Evolutionary conservation across 108 stramenopile genomes (phyloP).

Genomic region (Cyclotella kingstonii): DNA sequence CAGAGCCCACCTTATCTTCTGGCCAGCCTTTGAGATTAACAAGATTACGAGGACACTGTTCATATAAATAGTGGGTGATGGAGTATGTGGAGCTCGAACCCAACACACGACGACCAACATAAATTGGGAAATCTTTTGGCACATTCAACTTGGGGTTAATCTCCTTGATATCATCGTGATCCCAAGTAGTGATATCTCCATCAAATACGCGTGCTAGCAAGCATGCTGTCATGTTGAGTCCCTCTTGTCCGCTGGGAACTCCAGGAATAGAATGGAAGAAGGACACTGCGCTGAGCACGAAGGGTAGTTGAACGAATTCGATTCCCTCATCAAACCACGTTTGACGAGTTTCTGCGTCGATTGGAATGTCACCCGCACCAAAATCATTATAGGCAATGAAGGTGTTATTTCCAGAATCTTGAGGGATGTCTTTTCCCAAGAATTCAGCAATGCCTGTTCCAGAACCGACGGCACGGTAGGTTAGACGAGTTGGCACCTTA

Average conservation of each 20-base stretch:
- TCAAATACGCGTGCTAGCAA: slow-evolving; percentile 71
- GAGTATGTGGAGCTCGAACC: slow-evolving; percentile 72
- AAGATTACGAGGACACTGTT: slow-evolving; percentile 18
- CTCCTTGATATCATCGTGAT: slow-evolving; percentile 51
- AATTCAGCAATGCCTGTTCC: slow-evolving; percentile 76
- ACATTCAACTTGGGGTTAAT: slow-evolving; percentile 28
- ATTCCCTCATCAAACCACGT: slow-evolving; percentile 27
- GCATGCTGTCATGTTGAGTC: slow-evolving; percentile 71
- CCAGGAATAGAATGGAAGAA: slow-evolving; percentile 79
- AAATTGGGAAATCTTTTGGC: slow-evolving; percentile 43
- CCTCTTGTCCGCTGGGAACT: slow-evolving; percentile 34
- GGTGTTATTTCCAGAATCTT: slow-evolving; percentile 17
- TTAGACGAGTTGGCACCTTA: slow-evolving; percentile 62
- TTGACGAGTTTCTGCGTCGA: slow-evolving; percentile 39
- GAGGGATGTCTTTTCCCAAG: slow-evolving; percentile 47
- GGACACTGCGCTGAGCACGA: slow-evolving; percentile 65
- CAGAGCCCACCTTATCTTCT: slow-evolving; percentile 35
- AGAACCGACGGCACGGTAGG: slow-evolving; percentile 89
- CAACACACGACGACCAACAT: slow-evolving; percentile 63
- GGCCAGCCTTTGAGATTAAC: slow-evolving; percentile 71
- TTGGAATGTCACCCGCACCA: slow-evolving; percentile 81
- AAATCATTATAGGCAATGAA: slow-evolving; percentile 56
- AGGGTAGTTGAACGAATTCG: slow-evolving; percentile 73
- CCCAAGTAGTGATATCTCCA: slow-evolving; percentile 74
- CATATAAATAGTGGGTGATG: slow-evolving; percentile 50